Percentiles rank a stretch among this genome's conserved stretches.
phyloP scores from a whole-genome alignment of 2,329 filamentous ascomycete species.

The Fusarium sp. region DNA sequence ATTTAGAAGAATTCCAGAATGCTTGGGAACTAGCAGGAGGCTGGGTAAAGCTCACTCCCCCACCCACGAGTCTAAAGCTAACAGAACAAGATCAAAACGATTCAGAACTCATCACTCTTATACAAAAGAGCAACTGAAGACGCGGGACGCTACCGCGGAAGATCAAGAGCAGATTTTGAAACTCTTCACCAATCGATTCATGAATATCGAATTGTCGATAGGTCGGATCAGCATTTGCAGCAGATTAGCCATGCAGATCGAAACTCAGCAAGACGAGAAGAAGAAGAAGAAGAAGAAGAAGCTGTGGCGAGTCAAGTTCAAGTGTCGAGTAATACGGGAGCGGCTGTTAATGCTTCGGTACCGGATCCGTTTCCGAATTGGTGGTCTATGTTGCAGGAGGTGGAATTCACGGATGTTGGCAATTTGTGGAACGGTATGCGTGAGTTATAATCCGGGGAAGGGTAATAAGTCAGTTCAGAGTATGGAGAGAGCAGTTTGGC shows the following conservation, averaged over 20 bases:
- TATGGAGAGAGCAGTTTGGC: not conserved
- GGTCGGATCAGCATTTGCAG: conserved; percentile 34
- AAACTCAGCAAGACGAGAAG: not conserved
- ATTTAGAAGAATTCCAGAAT: conserved; percentile 36
- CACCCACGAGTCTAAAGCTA: not conserved
- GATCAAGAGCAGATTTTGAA: conserved; percentile 35
- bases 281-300: not conserved
- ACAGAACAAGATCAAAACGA: conserved; percentile 35
- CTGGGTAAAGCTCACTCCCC: not conserved
- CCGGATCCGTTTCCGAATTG: conserved; percentile 38
- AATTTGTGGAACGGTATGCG: conserved; percentile 21
- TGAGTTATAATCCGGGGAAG: not conserved
- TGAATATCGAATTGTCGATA: conserved; percentile 32
- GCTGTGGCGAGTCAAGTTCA: not conserved
- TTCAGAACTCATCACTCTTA: conserved; percentile 31
- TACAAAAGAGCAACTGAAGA: conserved; percentile 38
- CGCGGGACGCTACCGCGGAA: conserved; percentile 24
- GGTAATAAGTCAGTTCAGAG: not conserved
- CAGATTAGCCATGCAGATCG: conserved; percentile 35
- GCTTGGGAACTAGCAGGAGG: conserved; percentile 37
- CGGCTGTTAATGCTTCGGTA: not conserved
- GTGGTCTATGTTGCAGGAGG: conserved; percentile 42
- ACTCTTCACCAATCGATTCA: conserved; percentile 35
- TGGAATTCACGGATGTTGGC: conserved; percentile 32
- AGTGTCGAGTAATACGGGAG: not conserved